Base-by-base conservation (phyloP, 139 green algal species). In the Chlamydomonas sp. region DNA sequence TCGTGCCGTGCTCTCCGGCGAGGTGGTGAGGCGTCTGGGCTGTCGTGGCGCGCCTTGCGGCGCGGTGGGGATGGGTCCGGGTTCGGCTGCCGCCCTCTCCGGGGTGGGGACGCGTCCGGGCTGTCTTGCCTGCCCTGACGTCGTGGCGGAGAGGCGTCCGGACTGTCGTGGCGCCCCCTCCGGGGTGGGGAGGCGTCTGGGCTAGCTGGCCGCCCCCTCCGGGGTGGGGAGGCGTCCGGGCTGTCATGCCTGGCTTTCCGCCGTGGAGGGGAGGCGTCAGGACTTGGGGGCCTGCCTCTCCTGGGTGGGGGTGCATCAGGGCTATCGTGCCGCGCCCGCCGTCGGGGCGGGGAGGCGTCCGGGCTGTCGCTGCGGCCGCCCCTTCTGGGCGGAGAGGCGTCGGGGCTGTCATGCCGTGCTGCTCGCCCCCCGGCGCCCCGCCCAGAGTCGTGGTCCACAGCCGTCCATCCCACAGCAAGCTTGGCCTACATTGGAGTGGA, bases 171-270 rank as follows among this genome's bases (percentile, higher is more conserved):
- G 6, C 78, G 74, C 62, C 31, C 77, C 20, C 62, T 20, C 58
- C 86, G 10, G 1, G 77, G 85, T 61, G 85, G 85, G 20, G 83
- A 88, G 4, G 80, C 84, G n/a, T 90, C 77, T n/a, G 71, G 62
- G 18, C 17, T 73, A 17, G 2, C 72, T 3, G 87, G 78, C 80
- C 63, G 20, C 63, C 80, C 3, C 49, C 78, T 67, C 5, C 89
- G 79, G 0, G 90, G 88, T 20, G 91, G 91, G 0, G 88, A 93
- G 0, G 89, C 84, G 58, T 94, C 91, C 15, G 85, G 87, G 69
- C 81, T 86, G 76, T 91, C 89, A 67, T 93, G 87, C 59, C 78
- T 84, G 5, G 5, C 31, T 66, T 57, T 15, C 84, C 83, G 68
- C 3, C 74, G 89, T 8, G 71, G 90, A 17, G 78, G 88, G 2